Percentiles rank a stretch among this genome's conserved stretches.
These are phyloP conservation scores for Didymella pomorum DNA, from an alignment of 2,329 filamentous ascomycete species.

Conservation along the genomic window DNA sequence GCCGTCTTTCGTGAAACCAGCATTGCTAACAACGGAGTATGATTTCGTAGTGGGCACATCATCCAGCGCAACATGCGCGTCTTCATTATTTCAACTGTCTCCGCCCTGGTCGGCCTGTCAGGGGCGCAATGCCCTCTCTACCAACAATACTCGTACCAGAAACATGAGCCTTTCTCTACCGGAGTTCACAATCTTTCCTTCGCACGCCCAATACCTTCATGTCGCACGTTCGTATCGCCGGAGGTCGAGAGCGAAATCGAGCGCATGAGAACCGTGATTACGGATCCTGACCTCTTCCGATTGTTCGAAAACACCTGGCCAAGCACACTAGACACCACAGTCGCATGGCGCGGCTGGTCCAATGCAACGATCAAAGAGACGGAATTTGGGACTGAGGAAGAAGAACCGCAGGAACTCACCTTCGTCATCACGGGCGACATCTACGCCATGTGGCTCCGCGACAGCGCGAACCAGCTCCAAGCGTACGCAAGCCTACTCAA, in stretches of 20 bases:
- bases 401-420: constrained; percentile 65
- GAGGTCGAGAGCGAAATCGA: constrained; percentile 53
- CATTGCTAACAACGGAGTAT: not conserved
- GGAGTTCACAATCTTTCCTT: constrained; percentile 55
- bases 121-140: constrained; percentile 55
- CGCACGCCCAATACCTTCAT: constrained; percentile 54
- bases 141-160: constrained; percentile 48
- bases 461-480: constrained; percentile 73
- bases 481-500: constrained; percentile 69
- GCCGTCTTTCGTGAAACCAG: not conserved
- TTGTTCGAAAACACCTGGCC: constrained; percentile 77
- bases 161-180: constrained; percentile 53
- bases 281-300: constrained; percentile 68
- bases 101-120: constrained; percentile 26
- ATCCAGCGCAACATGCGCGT: constrained; percentile 19
- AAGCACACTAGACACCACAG: constrained; percentile 78
- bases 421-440: constrained; percentile 67
- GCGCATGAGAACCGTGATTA: constrained; percentile 48
- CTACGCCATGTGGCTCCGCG: constrained; percentile 63
- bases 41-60: constrained; percentile 6
- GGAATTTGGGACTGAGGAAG: constrained; percentile 1
- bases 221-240: constrained; percentile 55
- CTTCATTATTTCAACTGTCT: constrained; percentile 8
- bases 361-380: constrained; percentile 52
- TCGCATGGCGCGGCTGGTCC: constrained; percentile 70